Conservation (phyloP, 805 yeast genomes). For the Blastobotrys terrestris region DNA sequence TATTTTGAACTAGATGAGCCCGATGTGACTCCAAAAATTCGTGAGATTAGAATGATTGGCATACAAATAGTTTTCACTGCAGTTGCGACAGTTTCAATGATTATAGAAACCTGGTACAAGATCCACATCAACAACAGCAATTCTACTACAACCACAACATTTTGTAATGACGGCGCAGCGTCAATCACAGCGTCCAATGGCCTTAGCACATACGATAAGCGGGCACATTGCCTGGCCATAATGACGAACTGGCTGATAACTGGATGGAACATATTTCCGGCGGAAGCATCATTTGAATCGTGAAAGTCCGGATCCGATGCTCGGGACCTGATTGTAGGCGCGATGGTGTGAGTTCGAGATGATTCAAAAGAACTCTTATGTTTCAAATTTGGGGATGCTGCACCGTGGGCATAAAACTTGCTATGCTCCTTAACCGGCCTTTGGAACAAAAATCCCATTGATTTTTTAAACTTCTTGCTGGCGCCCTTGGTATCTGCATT, state of each 20-base stretch:
- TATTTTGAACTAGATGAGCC: neutral
- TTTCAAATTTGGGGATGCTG: neutral
- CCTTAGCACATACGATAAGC: conserved; percentile 20
- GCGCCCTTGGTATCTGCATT: conserved; percentile 2
- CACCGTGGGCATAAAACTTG: neutral
- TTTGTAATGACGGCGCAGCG: conserved; percentile 19
- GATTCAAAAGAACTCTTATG: neutral
- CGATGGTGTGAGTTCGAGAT: conserved; percentile 1
- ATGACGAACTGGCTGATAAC: conserved; percentile 16
- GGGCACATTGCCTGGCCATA: conserved; percentile 18
- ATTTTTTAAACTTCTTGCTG: conserved; percentile 3
- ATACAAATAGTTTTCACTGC: conserved; percentile 23
- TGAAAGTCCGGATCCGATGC: neutral
- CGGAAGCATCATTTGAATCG: neutral
- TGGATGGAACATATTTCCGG: conserved; percentile 6
- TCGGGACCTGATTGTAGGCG: conserved; percentile 3
- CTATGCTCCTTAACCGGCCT: neutral
- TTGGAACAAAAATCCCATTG: conserved; percentile 2
- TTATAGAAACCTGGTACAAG: conserved; percentile 26
- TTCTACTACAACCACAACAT: conserved; percentile 23
- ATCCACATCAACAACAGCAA: conserved; percentile 23
- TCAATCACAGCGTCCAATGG: conserved; percentile 27
- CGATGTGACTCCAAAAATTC: conserved; percentile 15
- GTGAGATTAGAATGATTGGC: conserved; percentile 24
- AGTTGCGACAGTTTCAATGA: conserved; percentile 24